Evolutionary conservation across 1,139 yeast genomes (phyloP).

Genomic region (Suhomyces bokatorum): DNA sequence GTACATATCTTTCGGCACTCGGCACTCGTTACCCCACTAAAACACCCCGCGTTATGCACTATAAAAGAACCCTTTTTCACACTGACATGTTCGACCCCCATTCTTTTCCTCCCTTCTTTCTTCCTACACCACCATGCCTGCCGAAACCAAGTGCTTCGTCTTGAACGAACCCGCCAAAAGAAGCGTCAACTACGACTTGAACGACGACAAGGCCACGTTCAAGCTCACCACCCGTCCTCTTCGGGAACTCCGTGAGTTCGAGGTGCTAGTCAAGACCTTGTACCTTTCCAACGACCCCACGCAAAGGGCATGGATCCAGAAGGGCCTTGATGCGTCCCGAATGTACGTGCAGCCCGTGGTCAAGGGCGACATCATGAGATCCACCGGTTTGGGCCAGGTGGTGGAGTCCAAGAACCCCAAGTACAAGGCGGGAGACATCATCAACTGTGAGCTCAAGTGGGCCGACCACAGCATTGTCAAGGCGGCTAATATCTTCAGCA

Average conservation of each 20-base stretch:
- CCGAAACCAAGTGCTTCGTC: conserved; percentile 13
- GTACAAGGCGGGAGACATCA: conserved; percentile 12
- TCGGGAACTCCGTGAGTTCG: conserved; percentile 38
- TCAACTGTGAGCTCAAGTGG: conserved; percentile 17
- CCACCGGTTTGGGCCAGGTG: conserved; percentile 37
- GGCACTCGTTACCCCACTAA: conserved; percentile 2
- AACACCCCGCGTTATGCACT: conserved; percentile 4
- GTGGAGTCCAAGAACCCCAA: conserved; percentile 14
- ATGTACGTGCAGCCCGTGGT: conserved; percentile 50
- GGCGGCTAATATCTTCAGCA: conserved; percentile 10
- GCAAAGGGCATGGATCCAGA: conserved; percentile 61
- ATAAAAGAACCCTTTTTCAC: not conserved
- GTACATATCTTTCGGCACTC: conserved; percentile 6
- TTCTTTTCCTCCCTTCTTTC: too few species aligned
- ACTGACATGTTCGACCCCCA: not conserved
- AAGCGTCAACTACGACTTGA: conserved; percentile 14
- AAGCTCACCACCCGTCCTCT: conserved; percentile 22
- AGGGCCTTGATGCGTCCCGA: conserved; percentile 38
- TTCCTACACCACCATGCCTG: conserved; percentile 5
- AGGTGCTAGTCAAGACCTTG: conserved; percentile 48
- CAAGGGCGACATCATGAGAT: conserved; percentile 50
- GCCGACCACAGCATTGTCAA: conserved; percentile 15
- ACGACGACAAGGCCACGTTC: conserved; percentile 32
- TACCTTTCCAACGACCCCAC: conserved; percentile 68
- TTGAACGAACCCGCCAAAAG: conserved; percentile 21